phyloP scores from a whole-genome alignment of 106 monocot species.

The Xerophyta viscosa region DNA sequence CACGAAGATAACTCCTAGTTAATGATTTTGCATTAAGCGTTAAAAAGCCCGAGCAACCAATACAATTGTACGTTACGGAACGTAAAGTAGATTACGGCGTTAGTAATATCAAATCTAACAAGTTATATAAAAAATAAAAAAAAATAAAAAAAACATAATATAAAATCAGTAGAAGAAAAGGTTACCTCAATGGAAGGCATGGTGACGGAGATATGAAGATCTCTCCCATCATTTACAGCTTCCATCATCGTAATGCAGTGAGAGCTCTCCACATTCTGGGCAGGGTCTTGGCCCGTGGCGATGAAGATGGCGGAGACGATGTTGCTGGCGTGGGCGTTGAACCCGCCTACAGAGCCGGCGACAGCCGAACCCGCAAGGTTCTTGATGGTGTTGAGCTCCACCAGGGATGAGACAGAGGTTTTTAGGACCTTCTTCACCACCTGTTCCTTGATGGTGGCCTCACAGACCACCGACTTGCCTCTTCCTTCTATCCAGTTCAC shows the following conservation, averaged over 20 bases:
- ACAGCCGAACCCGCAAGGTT: constrained; percentile 63
- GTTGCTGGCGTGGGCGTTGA: constrained; percentile 74
- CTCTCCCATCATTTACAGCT: constrained; percentile 53
- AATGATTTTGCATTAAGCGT: no score
- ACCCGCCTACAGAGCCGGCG: constrained; percentile 60
- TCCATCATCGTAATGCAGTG: constrained; percentile 80
- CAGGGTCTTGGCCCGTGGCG: constrained; percentile 72
- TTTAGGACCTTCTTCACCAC: constrained; percentile 57
- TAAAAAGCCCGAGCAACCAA: no score
- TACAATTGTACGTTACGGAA: no score
- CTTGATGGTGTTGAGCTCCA: constrained; percentile 56
- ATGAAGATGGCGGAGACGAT: constrained; percentile 61
- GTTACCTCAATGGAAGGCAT: constrained; percentile 72
- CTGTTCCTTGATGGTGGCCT: constrained; percentile 62
- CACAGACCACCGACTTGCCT: constrained; percentile 92
- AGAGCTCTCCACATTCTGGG: constrained; percentile 73
- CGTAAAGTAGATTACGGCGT: not conserved
- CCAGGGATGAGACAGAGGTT: constrained; percentile 42
- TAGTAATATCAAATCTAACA: not conserved
- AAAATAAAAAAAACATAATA: not conserved
- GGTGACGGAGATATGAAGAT: constrained; percentile 62
- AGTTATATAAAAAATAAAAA: no score
- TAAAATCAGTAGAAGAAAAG: not conserved
- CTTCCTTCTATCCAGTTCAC: constrained; percentile 96
- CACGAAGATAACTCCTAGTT: no score